These are phyloP conservation scores for Mangifera indica DNA, from an alignment of 345 rosid genomes.

Conservation along the genomic window DNA sequence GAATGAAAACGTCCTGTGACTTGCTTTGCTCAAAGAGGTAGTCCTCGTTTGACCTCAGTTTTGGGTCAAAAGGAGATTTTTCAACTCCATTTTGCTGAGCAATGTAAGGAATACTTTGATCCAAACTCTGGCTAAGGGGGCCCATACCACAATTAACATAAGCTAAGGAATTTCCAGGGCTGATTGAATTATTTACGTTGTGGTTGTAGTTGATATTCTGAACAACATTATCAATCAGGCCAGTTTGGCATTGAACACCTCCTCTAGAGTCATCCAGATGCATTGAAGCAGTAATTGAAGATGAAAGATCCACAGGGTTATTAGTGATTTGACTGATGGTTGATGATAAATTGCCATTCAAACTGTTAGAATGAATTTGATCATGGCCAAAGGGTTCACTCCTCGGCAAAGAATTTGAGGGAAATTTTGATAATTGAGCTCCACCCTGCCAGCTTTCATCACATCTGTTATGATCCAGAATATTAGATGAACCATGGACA, in stretches of 20 bases:
- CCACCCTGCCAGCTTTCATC: constrained; percentile 52
- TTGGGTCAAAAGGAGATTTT: constrained; percentile 34
- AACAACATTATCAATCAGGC: constrained; percentile 40
- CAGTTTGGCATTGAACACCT: constrained; percentile 49
- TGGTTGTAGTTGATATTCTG: constrained; percentile 32
- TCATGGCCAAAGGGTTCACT: constrained; percentile 39
- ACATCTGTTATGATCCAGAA: constrained; percentile 44
- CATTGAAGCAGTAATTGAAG: constrained; percentile 34
- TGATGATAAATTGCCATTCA: constrained; percentile 29
- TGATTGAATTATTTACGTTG: constrained; percentile 33
- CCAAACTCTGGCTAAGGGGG: constrained; percentile 26
- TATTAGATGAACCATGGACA: constrained; percentile 41
- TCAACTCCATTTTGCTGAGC: constrained; percentile 37
- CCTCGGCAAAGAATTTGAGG: constrained; percentile 44
- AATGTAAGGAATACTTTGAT: constrained; percentile 32
- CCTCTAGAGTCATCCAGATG: constrained; percentile 39
- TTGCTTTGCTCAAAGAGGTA: constrained; percentile 43
- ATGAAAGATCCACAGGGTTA: constrained; percentile 39
- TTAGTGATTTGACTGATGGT: constrained; percentile 35
- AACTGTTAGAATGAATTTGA: constrained; percentile 30
- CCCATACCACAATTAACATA: constrained; percentile 33
- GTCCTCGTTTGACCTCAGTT: constrained; percentile 38
- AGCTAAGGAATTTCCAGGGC: constrained; percentile 33
- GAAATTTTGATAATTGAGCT: constrained; percentile 42
- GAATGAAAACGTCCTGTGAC: constrained; percentile 43